Evolutionary conservation across 2,329 filamentous ascomycete genomes (phyloP).

Genomic region (Colletotrichum horii): DNA sequence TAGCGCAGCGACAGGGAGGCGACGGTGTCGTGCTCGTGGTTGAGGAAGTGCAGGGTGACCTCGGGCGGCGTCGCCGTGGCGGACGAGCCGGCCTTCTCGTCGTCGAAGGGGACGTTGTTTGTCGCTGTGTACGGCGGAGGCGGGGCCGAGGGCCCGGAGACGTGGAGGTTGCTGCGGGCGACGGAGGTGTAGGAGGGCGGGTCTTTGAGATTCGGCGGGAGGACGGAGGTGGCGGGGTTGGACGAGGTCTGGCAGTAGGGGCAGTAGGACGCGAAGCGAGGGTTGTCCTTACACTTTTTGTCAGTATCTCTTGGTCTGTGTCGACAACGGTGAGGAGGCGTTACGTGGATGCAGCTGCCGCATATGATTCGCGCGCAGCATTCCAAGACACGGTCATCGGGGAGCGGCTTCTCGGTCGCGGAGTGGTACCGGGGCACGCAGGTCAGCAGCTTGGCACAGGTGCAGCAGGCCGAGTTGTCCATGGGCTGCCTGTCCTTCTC

Average conservation of each 20-base stretch:
- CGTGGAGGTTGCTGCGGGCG: constrained; percentile 12
- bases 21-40: constrained; percentile 72
- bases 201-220: constrained; percentile 68
- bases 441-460: constrained; percentile 68
- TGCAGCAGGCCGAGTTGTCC: constrained; percentile 63
- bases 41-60: constrained; percentile 77
- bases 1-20: constrained; percentile 74
- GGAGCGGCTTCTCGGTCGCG: constrained; percentile 65
- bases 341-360: constrained; percentile 69
- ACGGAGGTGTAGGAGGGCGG: constrained; percentile 68
- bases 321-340: constrained; percentile 26
- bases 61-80: constrained; percentile 39
- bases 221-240: constrained; percentile 48
- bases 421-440: constrained; percentile 56
- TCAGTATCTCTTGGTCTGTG: neutral
- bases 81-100: constrained; percentile 33
- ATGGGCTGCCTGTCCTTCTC: neutral
- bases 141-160: constrained; percentile 29
- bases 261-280: constrained; percentile 69
- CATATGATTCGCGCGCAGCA: constrained; percentile 79
- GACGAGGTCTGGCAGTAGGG: constrained; percentile 80
- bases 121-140: constrained; percentile 43
- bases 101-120: constrained; percentile 4
- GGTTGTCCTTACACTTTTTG: constrained; percentile 56
- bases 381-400: constrained; percentile 63